Conservation (phyloP, 441 rosid genomes). For the Oxalis stricta region DNA sequence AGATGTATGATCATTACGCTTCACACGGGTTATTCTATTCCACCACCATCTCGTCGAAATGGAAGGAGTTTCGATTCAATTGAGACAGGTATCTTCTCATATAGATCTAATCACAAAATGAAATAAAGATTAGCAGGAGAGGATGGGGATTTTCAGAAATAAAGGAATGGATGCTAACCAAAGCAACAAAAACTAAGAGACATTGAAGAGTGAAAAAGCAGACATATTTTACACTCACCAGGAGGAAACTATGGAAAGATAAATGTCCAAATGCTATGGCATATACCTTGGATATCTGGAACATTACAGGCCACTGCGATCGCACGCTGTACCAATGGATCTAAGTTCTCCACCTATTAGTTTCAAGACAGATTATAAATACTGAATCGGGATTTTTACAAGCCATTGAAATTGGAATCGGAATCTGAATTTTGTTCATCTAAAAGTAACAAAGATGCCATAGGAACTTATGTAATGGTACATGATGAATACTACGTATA, state of each 20-base stretch:
- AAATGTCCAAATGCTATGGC: slow-evolving; percentile 4
- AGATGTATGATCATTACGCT: too few relatives aligned
- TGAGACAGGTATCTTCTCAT: slow-evolving; percentile 55
- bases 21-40: too few relatives aligned
- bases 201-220: neutral
- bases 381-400: slow-evolving; percentile 4
- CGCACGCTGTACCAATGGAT: slow-evolving; percentile 74
- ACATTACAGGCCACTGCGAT: slow-evolving; percentile 49
- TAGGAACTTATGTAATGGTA: neutral
- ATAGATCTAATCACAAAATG: too few relatives aligned
- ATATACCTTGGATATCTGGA: slow-evolving; percentile 73
- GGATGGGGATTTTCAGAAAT: slow-evolving; percentile 1
- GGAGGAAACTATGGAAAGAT: slow-evolving; percentile 4
- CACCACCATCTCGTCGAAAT: slow-evolving; percentile 95
- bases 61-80: slow-evolving; percentile 86
- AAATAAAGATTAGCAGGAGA: too few relatives aligned
- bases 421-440: neutral
- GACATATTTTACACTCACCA: slow-evolving; percentile 3
- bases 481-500: too few relatives aligned
- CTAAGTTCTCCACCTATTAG: slow-evolving; percentile 62
- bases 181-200: neutral
- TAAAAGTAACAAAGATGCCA: neutral
- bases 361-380: slow-evolving; percentile 1
- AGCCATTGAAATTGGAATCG: too few relatives aligned
- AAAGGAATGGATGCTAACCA: neutral